Base-by-base conservation (phyloP, 2,329 filamentous ascomycete species). In the Paracorniculantispora psalliotae region DNA sequence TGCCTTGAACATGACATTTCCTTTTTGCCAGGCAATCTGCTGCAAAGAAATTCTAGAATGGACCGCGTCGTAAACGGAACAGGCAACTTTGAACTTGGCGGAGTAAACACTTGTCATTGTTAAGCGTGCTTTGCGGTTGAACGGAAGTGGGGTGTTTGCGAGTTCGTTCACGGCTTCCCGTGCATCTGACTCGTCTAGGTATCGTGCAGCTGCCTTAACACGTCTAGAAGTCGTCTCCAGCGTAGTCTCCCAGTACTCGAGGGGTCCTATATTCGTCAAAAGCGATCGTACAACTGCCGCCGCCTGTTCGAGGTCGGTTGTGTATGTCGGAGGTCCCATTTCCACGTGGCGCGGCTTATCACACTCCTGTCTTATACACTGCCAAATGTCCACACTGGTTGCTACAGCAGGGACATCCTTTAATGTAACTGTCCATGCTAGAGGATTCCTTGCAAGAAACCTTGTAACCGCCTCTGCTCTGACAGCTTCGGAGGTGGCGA, bases 111-210 rank as follows among this genome's bases (percentile, higher is more conserved):
- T 64, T n/a, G 67, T 66, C 1, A 76, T 65, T 2, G 71, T 74
- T 1, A 80, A 65, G 33, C 69, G 75, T 0, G 65, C 70, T 0
- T 52, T 63, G 4, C 60, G 58, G 1, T 71, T 62, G 13, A 75
- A 73, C 0, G 68, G 61, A 6, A 79, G 43, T 3, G 50, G 54
- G 7, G 23, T 67, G 4, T 69, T 59, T 48, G 77, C 62, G 61
- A 88, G 85, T 64, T 84, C 82, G 59, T 82, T 89, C 2, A 64
- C 69, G 0, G 73, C 76, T 10, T 70, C 62, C 44, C 63, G 63
- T 0, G 77, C 77, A 41, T 76, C 68, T 0, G 65, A 65, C 51
- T 76, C 73, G 1, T 73, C 63, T 4, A 65, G 21, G 47, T 79
- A 81, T 2, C 66, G 65, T 1, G 72, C 77, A 15, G 67, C 69